Conservation (phyloP, 371 early-diverging fungal species). For the Apophysomyces variabilis region DNA sequence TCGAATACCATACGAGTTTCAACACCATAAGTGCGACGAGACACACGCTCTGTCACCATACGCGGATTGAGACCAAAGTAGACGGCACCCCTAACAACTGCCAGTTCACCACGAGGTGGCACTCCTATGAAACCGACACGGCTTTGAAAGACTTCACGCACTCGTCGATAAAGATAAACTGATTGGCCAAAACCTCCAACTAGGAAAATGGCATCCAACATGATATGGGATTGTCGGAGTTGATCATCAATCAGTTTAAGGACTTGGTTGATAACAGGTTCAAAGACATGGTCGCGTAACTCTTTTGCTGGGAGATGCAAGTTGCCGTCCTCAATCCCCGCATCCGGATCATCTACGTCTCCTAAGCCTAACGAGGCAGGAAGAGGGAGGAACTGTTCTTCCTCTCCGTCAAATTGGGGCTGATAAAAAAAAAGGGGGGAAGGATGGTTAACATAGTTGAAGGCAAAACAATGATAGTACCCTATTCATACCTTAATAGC, state of each 20-base stretch:
- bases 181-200: constrained; percentile 69
- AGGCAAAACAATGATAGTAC: constrained; percentile 13
- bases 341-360: constrained; percentile 56
- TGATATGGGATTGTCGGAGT: constrained; percentile 47
- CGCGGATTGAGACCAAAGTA: constrained; percentile 63
- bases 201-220: constrained; percentile 58
- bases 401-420: constrained; percentile 66
- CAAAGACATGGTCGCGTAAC: constrained; percentile 59
- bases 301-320: constrained; percentile 58
- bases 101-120: constrained; percentile 59
- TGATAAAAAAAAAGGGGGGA: constrained; percentile 20
- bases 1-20: constrained; percentile 69
- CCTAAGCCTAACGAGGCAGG: constrained; percentile 60
- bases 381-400: constrained; percentile 59
- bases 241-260: constrained; percentile 62
- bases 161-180: constrained; percentile 56
- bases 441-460: neutral
- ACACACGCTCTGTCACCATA: constrained; percentile 64
- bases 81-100: constrained; percentile 56
- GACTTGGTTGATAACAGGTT: constrained; percentile 61
- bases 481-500: constrained; percentile 46
- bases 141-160: constrained; percentile 47
- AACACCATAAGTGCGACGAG: constrained; percentile 64
- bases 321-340: constrained; percentile 62
- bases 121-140: constrained; percentile 59